phyloP scores from a whole-genome alignment of 2,329 filamentous ascomycete genomes.

The Diaporthe vexans region DNA sequence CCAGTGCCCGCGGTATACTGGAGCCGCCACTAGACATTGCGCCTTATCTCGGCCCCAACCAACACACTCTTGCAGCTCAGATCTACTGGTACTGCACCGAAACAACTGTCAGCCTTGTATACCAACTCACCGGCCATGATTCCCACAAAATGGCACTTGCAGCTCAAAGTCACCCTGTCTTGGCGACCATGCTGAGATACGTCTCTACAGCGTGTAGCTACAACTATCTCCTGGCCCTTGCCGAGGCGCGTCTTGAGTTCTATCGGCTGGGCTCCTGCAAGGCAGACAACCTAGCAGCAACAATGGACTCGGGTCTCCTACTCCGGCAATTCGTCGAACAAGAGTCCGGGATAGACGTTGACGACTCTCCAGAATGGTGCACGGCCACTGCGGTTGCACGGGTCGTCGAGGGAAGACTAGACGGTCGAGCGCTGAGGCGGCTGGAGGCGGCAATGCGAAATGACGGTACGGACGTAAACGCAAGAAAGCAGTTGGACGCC shows the following conservation, averaged over 20 bases:
- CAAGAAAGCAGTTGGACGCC: background rate
- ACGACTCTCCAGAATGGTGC: background rate
- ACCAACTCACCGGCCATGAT: constrained; percentile 3
- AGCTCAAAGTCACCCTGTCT: constrained; percentile 11
- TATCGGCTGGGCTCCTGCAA: constrained; percentile 16
- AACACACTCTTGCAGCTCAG: constrained; percentile 5
- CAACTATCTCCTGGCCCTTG: constrained; percentile 25
- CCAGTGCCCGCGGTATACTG: background rate
- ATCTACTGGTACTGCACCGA: constrained; percentile 32
- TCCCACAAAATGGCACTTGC: background rate
- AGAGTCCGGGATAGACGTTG: background rate
- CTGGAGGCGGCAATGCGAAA: constrained; percentile 1
- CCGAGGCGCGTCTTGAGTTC: constrained; percentile 30
- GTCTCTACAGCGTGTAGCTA: constrained; percentile 18
- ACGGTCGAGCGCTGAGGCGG: background rate
- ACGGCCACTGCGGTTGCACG: background rate
- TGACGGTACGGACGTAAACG: background rate
- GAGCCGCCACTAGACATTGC: constrained; percentile 11
- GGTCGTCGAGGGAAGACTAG: background rate
- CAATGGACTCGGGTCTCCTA: constrained; percentile 6
- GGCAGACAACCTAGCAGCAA: constrained; percentile 7
- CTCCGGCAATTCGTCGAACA: background rate
- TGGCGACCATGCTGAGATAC: background rate
- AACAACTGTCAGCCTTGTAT: constrained; percentile 13
- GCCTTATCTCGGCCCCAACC: constrained; percentile 23